phyloP scores from a whole-genome alignment of 352 stramenopile genomes.

The Pilasporangium apinafurcum region DNA sequence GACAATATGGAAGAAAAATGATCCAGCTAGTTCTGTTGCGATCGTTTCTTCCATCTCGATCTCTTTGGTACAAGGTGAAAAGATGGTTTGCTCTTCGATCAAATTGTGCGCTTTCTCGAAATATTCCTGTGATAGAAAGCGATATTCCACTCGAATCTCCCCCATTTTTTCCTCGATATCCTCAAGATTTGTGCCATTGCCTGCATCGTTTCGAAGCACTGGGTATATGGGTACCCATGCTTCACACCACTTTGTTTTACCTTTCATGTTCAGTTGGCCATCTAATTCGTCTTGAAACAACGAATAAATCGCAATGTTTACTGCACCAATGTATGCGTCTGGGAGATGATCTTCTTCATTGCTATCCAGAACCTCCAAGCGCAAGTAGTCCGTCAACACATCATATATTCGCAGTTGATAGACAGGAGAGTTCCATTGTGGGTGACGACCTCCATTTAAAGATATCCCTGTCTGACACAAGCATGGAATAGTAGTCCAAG shows the following conservation, averaged over 20 bases:
- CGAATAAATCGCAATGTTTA: slow-evolving; percentile 19
- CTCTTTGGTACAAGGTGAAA: slow-evolving; percentile 2
- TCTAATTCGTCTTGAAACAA: slow-evolving; percentile 15
- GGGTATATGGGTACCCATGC: slow-evolving; percentile 36
- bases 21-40: slow-evolving; percentile 4
- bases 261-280: neutral
- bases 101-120: slow-evolving; percentile 8
- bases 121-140: slow-evolving; percentile 29
- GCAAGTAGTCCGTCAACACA: slow-evolving; percentile 23
- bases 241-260: slow-evolving; percentile 32
- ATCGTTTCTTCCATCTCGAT: neutral
- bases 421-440: slow-evolving; percentile 37
- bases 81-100: neutral
- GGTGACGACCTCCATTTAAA: slow-evolving; percentile 40
- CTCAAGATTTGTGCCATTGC: neutral
- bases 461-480: slow-evolving; percentile 39
- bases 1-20: slow-evolving; percentile 24
- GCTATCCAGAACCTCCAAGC: slow-evolving; percentile 39
- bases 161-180: slow-evolving; percentile 9
- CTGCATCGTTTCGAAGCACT: neutral
- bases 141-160: slow-evolving; percentile 43
- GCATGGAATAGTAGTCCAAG: slow-evolving; percentile 1
- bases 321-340: slow-evolving; percentile 29
- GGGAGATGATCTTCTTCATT: slow-evolving; percentile 52
- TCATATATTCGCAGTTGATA: slow-evolving; percentile 22